These are phyloP conservation scores for Suhomyces bokatorum DNA, from an alignment of 1,139 yeast species.

Conservation along the genomic window DNA sequence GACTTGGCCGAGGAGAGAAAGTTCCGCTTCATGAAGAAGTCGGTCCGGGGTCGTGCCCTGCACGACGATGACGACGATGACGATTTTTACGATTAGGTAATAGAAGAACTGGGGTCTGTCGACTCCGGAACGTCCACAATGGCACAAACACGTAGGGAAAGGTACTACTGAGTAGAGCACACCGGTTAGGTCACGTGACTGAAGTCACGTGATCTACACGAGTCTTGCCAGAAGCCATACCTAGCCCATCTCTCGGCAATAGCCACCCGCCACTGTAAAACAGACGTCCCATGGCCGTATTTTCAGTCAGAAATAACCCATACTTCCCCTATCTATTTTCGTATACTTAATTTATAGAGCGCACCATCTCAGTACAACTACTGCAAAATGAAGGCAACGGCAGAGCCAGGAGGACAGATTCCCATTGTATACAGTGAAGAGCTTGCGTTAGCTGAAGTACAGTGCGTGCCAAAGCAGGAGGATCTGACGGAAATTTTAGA, in stretches of 20 bases:
- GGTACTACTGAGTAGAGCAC: neutral
- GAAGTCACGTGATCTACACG: conserved; percentile 4
- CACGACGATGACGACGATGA: conserved; percentile 37
- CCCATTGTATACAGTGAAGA: neutral
- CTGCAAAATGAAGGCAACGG: no score
- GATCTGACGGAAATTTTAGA: conserved; percentile 1
- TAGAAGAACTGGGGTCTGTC: no score
- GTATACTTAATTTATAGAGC: no score
- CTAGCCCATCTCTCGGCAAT: neutral
- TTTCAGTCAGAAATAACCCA: no score
- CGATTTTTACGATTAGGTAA: conserved; percentile 45
- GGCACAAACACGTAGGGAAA: conserved; percentile 2
- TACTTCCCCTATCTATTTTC: no score
- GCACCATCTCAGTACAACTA: no score
- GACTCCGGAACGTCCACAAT: neutral
- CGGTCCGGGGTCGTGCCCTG: conserved; percentile 40
- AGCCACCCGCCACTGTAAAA: neutral
- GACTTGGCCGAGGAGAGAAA: conserved; percentile 46
- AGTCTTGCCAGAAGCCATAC: conserved; percentile 4
- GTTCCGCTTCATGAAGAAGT: conserved; percentile 55
- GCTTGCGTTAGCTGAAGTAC: neutral
- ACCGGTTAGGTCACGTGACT: conserved; percentile 2
- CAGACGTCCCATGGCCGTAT: no score
- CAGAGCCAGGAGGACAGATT: no score
- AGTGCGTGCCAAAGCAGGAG: neutral